phyloP scores from a whole-genome alignment of 345 rosid species.

The Chamaenerion angustifolium region DNA sequence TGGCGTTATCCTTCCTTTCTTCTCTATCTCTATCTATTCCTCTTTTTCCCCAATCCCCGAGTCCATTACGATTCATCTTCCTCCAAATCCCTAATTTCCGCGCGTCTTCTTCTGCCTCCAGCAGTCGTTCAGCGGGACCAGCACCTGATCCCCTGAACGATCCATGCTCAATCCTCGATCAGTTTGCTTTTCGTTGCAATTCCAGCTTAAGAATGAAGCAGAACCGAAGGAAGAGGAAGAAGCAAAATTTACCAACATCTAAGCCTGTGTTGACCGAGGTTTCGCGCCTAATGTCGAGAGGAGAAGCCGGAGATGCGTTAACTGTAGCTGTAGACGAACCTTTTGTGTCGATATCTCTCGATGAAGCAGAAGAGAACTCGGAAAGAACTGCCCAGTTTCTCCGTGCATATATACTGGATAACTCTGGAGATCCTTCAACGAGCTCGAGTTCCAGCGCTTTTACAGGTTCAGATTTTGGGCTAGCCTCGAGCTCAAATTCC shows the following conservation, averaged over 20 bases:
- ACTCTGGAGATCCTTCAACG: constrained; percentile 28
- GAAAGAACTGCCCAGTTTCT: constrained; percentile 35
- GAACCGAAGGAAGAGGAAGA: constrained; percentile 28
- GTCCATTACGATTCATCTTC: neutral
- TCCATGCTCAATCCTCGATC: constrained; percentile 2
- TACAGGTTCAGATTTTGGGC: constrained; percentile 29
- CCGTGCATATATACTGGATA: constrained; percentile 14
- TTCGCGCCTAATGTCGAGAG: constrained; percentile 1
- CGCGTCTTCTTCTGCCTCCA: neutral
- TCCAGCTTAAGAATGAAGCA: constrained; percentile 16
- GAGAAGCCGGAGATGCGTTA: constrained; percentile 4
- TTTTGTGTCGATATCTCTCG: constrained; percentile 37
- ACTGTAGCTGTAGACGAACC: constrained; percentile 31
- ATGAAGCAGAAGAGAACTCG: constrained; percentile 39
- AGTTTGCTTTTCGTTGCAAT: constrained; percentile 3
- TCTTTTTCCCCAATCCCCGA: neutral
- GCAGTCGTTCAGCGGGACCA: neutral
- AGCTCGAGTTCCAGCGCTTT: constrained; percentile 30
- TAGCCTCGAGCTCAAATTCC: constrained; percentile 28
- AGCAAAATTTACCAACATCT: constrained; percentile 15
- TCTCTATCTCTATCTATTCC: constrained; percentile 1
- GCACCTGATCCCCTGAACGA: neutral
- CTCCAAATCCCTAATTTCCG: constrained; percentile 4
- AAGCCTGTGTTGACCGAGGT: constrained; percentile 9
- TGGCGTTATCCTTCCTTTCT: neutral